These are phyloP conservation scores for Sporothrix brasiliensis DNA, from an alignment of 2,329 filamentous ascomycete species.

Conservation along the genomic window DNA sequence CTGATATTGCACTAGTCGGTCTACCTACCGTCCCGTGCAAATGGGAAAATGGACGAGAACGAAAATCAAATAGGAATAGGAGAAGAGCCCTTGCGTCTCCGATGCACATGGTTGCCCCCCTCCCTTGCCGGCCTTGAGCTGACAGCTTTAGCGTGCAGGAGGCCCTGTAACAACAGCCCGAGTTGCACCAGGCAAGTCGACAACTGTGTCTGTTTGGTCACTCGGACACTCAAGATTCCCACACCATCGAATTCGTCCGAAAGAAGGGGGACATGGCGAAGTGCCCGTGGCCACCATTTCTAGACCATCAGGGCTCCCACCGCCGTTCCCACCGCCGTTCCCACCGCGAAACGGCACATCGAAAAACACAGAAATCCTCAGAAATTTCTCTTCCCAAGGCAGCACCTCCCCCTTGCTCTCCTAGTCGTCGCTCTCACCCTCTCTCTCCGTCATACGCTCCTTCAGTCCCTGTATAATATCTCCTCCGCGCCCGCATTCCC, in stretches of 20 bases:
- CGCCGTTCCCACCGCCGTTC: conserved; percentile 2
- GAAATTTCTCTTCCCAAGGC: conserved; percentile 21
- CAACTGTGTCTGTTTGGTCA: conserved; percentile 8
- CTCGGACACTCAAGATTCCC: conserved; percentile 29
- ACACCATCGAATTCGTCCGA: conserved; percentile 33
- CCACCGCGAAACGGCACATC: conserved; percentile 18
- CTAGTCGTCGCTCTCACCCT: background rate
- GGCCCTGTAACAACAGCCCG: background rate
- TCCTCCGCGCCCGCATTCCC: conserved; percentile 21
- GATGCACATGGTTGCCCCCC: conserved; percentile 5
- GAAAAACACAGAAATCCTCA: conserved; percentile 18
- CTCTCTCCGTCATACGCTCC: conserved; percentile 6
- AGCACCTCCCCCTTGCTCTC: conserved; percentile 24
- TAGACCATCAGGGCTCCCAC: background rate
- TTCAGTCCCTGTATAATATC: conserved; percentile 26
- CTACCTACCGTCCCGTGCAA: conserved; percentile 9
- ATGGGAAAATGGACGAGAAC: background rate
- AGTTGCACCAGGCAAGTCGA: conserved; percentile 19
- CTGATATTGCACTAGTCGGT: conserved; percentile 12
- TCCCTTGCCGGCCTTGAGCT: conserved; percentile 18
- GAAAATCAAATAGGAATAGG: background rate
- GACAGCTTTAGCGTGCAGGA: conserved; percentile 27
- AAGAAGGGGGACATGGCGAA: conserved; percentile 19
- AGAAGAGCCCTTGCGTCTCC: conserved; percentile 12
- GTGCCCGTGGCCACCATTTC: conserved; percentile 21